Base-by-base conservation (phyloP, 495 filamentous ascomycete species). In the Penicillium arizonense region DNA sequence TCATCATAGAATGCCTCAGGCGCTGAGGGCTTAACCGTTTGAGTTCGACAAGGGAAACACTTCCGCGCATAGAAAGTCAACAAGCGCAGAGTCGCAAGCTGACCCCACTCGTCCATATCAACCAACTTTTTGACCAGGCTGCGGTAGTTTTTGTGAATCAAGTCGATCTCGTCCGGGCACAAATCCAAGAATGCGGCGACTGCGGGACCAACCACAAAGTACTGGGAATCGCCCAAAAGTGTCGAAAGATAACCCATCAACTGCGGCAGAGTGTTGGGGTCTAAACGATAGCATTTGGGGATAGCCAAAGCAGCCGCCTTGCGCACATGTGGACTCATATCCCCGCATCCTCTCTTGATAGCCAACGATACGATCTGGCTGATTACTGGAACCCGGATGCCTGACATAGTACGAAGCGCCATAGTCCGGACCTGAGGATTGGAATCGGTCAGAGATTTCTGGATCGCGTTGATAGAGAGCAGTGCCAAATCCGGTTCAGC, bases 71-170 rank as follows among this genome's bases (percentile, higher is more conserved):
- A 98, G 23, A 84, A 66, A 5, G 85, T 87, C 81, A 97, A 83
- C 52, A 97, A 71, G 40, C 84, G 82, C 58, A 97, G 57, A 9
- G 87, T 88, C 0, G 88, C 86, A 3, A 97, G 68, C 69, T 98
- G 94, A 39, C 90, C 86, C 94, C 94, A 98, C 69, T 98, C 94
- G 70, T 98, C 94, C 94, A 98, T 98, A 63, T 97, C 94, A 24
- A 97, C 89, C 26, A 97, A 72, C 76, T 96, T 96, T 68, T 84
- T 89, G 36, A 93, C 83, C 39, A 98, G 71, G 43, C 79, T 75
- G 53, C 89, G 81, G 64, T 97, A 98, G 63, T 93, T 88, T 60
- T 88, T 85, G 70, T 98, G 95, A 47, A 98, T 83, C 39, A 97
- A 68, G 62, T 93, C 90, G 44, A 95, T 81, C 54, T 88, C 77